Evolutionary conservation across 2,329 filamentous ascomycete species (phyloP), one percentile per base, ranked within the genome.

Genomic region (Periconia sp.): DNA sequence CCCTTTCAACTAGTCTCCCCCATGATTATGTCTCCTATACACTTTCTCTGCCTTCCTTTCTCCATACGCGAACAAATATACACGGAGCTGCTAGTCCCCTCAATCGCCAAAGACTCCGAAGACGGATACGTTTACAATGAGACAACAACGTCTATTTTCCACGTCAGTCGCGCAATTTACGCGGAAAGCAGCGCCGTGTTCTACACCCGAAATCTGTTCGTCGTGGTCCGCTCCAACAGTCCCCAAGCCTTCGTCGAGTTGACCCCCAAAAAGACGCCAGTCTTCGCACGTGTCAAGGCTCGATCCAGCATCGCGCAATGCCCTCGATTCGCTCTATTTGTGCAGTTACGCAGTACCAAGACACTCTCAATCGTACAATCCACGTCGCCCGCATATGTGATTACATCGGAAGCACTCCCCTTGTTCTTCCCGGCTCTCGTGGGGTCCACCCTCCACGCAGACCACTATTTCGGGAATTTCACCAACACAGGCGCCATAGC

Each of bases 131-230:
- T 9, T 1, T 44, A 55, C 30, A 35, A 42, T 9, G 23, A n/a
- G 35, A 33, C 43, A 9, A 45, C 33, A 37, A 56, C 41, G 20
- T 41, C 33, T 15, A 54, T 57, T n/a, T 27, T 60, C 10, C 55
- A 60, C 50, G 47, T 50, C 20, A 60, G 54, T 45, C 52, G 49
- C 27, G 52, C 55, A 35, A 47, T 60, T n/a, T 49, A 57, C 43
- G 46, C 47, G 8, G 57, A 60, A 41, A 56, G 53, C 27, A 54
- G 49, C 52, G 35, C 55, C 17, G 31, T 55, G 3, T 47, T 57
- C 44, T 57, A 60, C 31, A 17, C 50, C 1, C 53, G 45, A 19
- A 60, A 60, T 15, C 48, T 60, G 11, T 55, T 60, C 37, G 49
- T 47, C 13, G 18, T 48, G 17, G 33, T 60, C 37, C 11, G 18